Base-by-base conservation (phyloP, 1,284 basidiomycete genomes). In the Naganishia liquefaciens region DNA sequence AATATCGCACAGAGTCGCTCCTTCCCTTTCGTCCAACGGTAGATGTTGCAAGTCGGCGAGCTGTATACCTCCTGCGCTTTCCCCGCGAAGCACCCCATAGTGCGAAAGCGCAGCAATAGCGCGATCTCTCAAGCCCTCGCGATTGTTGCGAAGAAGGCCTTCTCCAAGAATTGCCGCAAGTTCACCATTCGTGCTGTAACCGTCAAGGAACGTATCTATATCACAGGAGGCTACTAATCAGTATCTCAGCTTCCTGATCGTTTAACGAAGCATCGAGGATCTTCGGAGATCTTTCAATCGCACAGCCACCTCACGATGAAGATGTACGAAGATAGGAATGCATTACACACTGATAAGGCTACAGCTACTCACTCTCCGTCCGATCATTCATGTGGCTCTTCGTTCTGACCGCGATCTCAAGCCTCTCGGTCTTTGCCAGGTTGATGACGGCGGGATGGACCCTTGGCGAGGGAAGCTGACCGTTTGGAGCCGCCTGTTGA, bases 341-440 rank as follows among this genome's bases (percentile, higher is more conserved):
- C 43, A 44, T 3, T 44, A 19, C 43, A 44, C 15, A 1, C 2
- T 17, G 43, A 17, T 1, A 44, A 19, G 15, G 21, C 5, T 23
- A 23, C 21, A 44, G 69, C 63, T 76, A 74, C 70, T 71, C 70
- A 70, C 73, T 77, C 63, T 42, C 52, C 17, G 52, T 54, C 40
- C 52, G 17, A 25, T 54, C 52, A 27, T 54, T 54, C 37, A 54
- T 40, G n/a, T 23, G 25, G 37, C 52, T 54, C 17, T 54, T 54
- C 52, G 37, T 54, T 23, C 25, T 11, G 0, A 7, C 52, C 25
- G n/a, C 52, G 25, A 37, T 42, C 21, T 54, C 40, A 0, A 54
- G 21, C 21, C 40, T 54, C 17, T 54, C 37, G 33, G 52, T 54
- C 37, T 13, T 54, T 40, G 7, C 52, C 15, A 54, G 19, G 0